These are phyloP conservation scores for Chenopodium quinoa DNA, from an alignment of 148 eudicot genomes.

Conservation along the genomic window DNA sequence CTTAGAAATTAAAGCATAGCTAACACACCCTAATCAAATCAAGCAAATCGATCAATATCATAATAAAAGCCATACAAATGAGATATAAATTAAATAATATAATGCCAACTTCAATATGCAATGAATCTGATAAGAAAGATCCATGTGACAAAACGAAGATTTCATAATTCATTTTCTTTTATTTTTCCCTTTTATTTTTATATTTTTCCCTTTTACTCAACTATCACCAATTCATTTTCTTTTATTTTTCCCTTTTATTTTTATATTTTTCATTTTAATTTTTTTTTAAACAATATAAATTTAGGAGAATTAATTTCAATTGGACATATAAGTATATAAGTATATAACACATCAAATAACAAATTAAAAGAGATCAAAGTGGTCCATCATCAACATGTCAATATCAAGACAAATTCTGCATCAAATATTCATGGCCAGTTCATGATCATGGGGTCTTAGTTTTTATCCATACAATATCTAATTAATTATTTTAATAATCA, in stretches of 20 bases:
- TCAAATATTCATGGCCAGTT: constrained; percentile 26
- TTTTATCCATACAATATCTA: not conserved
- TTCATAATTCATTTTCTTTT: not conserved
- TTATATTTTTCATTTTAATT: no score
- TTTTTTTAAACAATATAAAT: not conserved
- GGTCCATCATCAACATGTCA: constrained; percentile 22
- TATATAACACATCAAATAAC: constrained; percentile 6
- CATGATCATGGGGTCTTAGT: constrained; percentile 11
- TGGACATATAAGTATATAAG: not conserved
- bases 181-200: not conserved
- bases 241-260: not conserved
- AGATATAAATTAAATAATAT: not conserved
- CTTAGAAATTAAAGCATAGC: not conserved
- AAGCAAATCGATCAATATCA: not conserved
- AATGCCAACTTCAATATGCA: constrained; percentile 14
- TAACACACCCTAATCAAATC: not conserved
- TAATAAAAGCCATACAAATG: not conserved
- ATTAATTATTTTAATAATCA: not conserved
- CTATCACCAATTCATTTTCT: not conserved
- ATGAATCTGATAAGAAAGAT: constrained; percentile 20
- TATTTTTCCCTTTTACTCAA: no score
- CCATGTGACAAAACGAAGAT: constrained; percentile 29
- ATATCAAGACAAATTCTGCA: constrained; percentile 29
- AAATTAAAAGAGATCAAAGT: constrained; percentile 18
- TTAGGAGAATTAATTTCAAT: not conserved